Evolutionary conservation across 1,284 basidiomycete species (phyloP).

Genomic region (Ustilago loliicola): DNA sequence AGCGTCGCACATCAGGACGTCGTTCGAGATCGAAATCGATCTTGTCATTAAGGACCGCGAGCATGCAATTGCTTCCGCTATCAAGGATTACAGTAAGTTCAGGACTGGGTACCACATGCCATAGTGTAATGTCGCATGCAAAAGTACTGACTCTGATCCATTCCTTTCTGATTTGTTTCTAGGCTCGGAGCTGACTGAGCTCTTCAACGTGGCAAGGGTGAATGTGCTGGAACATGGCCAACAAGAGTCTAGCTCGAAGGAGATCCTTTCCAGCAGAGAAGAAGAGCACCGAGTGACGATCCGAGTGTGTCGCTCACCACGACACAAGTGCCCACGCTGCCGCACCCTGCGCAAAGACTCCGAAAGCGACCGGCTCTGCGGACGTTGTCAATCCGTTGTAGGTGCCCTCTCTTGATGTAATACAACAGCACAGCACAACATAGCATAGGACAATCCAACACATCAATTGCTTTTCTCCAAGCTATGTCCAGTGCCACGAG

Average conservation of each 20-base stretch:
- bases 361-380: conserved; percentile 37
- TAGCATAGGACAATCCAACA: background rate
- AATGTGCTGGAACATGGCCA: conserved; percentile 21
- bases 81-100: conserved; percentile 4
- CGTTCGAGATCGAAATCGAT: conserved; percentile 57
- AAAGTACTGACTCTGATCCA: background rate
- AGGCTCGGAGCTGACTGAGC: conserved; percentile 41
- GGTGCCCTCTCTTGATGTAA: conserved; percentile 10
- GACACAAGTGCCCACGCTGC: conserved; percentile 63
- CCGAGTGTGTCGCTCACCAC: conserved; percentile 36
- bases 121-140: background rate
- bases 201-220: conserved; percentile 61
- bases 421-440: background rate
- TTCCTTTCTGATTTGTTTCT: background rate
- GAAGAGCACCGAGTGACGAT: conserved; percentile 24
- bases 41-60: conserved; percentile 16
- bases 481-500: too few species aligned
- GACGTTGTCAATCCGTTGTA: conserved; percentile 37
- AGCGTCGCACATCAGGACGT: conserved; percentile 40
- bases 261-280: conserved; percentile 1
- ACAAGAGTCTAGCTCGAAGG: background rate
- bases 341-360: conserved; percentile 42
- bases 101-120: background rate
- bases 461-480: too few species aligned
- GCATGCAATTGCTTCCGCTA: background rate